Base-by-base conservation (phyloP, 805 yeast species). In the Kodamaea fukazawae region DNA sequence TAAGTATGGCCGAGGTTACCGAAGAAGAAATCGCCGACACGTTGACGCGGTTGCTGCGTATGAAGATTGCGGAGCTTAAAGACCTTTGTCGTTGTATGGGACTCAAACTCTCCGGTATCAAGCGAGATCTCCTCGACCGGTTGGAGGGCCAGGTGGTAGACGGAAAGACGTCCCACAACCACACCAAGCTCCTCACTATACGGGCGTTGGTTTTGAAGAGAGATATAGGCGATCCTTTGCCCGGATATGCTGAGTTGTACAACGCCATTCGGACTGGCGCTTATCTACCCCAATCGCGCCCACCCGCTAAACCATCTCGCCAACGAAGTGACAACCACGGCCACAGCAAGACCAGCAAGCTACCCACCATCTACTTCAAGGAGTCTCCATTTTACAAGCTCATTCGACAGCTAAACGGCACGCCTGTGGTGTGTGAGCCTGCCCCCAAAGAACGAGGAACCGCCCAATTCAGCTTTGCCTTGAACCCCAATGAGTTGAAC, bases 41-140 rank as follows among this genome's bases (percentile, higher is more conserved):
- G 2, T 46, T 63, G 12, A 43, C 46, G 8, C 53, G 53, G 25
- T 47, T 72, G 45, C 54, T 49, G 27, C 49, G 46, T n/a, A 53
- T 77, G 46, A 75, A 73, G 48, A 78, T 80, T 2, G 59, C 71
- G 0, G 76, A 75, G 40, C 63, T 82, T 40, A 81, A 80, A 55
- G 70, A 63, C 13, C 51, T 82, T 1, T 73, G 81, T 26, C 65
- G 76, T 32, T 51, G 78, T 1, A 51, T 80, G 12, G 73, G 74
- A 2, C 57, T 82, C 13, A 59, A 77, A 2, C 50, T 65, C 7
- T 52, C 71, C 4, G 95, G 93, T 1, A 63, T 79, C 28, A 87
- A 86, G 58, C 71, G 73, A 14, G 83, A 76, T 25, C 58, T 86
- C 10, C 72, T 73, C 38, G 79, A 76, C 26, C 66, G 88, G 25